phyloP scores from a whole-genome alignment of 2,329 filamentous ascomycete species.

The Trichoderma pleuroti region DNA sequence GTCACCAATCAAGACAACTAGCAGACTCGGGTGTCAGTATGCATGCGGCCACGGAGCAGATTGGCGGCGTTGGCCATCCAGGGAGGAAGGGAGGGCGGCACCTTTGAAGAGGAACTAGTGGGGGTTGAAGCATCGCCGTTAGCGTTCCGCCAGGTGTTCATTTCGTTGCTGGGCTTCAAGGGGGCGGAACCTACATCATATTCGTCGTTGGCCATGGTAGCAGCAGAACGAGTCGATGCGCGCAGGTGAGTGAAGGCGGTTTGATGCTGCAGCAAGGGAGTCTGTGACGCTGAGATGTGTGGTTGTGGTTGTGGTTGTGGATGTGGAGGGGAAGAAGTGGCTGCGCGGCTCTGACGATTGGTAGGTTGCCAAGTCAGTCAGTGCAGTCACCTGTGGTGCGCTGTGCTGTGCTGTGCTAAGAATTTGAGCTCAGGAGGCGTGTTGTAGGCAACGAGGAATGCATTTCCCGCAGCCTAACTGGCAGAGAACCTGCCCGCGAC shows the following conservation, averaged over 20 bases:
- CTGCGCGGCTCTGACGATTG: constrained; percentile 20
- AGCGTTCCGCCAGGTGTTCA: constrained; percentile 26
- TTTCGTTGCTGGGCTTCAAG: constrained; percentile 16
- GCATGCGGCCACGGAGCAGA: constrained; percentile 20
- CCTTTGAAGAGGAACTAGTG: constrained; percentile 97
- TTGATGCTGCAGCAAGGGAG: background rate
- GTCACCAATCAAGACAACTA: constrained; percentile 98
- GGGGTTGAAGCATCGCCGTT: constrained; percentile 29
- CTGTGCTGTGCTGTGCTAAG: background rate
- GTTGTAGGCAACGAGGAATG: constrained; percentile 12
- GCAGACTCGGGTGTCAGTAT: constrained; percentile 31
- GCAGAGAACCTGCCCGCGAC: background rate
- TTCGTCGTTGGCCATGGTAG: constrained; percentile 97
- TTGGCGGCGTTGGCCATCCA: constrained; percentile 5
- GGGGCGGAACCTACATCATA: constrained; percentile 77
- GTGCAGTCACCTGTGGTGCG: background rate
- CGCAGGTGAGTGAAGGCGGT: background rate
- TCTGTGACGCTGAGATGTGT: constrained; percentile 10
- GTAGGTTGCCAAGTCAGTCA: constrained; percentile 19
- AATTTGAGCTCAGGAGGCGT: constrained; percentile 16
- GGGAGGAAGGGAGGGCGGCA: constrained; percentile 42
- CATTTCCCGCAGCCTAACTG: background rate
- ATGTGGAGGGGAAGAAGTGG: constrained; percentile 23
- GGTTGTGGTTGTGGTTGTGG: constrained; percentile 21
- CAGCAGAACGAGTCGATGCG: constrained; percentile 21